phyloP scores from a whole-genome alignment of 2,329 filamentous ascomycete species.

The Hymenoscyphus salicellus region DNA sequence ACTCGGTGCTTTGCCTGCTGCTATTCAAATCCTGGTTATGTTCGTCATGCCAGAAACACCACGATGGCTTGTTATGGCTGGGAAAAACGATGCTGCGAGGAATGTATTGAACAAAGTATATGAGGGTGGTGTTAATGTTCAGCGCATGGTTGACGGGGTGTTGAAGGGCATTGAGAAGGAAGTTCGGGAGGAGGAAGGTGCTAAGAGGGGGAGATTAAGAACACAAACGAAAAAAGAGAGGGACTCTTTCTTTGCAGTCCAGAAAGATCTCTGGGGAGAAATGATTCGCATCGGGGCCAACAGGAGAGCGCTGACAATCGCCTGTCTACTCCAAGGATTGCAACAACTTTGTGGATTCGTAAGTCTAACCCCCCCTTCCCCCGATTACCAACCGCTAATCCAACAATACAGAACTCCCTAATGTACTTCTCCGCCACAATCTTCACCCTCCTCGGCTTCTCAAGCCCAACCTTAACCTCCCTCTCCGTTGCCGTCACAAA shows the following conservation, averaged over 20 bases:
- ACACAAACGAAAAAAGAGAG: conserved; percentile 22
- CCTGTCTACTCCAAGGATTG: conserved; percentile 79
- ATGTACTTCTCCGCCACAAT: conserved; percentile 92
- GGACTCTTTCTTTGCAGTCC: conserved; percentile 25
- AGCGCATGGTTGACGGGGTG: conserved; percentile 54
- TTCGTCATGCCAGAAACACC: conserved; percentile 82
- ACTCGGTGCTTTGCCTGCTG: conserved; percentile 73
- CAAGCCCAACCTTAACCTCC: conserved; percentile 74
- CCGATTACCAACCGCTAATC: conserved; percentile 7
- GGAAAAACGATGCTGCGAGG: conserved; percentile 59
- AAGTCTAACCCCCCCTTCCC: conserved; percentile 36
- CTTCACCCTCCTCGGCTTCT: conserved; percentile 73
- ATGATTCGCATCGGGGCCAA: conserved; percentile 60
- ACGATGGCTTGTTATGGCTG: conserved; percentile 75
- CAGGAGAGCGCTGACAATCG: conserved; percentile 74
- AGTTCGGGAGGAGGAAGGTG: conserved; percentile 65
- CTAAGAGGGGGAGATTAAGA: conserved; percentile 35
- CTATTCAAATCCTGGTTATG: conserved; percentile 66
- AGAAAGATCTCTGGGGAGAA: conserved; percentile 48
- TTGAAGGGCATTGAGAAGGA: conserved; percentile 71
- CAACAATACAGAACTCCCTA: conserved; percentile 63
- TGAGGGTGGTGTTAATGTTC: conserved; percentile 44
- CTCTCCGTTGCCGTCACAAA: conserved; percentile 80
- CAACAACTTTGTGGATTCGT: conserved; percentile 87
- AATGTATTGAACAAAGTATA: conserved; percentile 64